A percentile compares a stretch with the other conserved stretches of the same genome.
phyloP scores from a whole-genome alignment of 2,329 filamentous ascomycete species.

The Allantophomopsis cytisporea region DNA sequence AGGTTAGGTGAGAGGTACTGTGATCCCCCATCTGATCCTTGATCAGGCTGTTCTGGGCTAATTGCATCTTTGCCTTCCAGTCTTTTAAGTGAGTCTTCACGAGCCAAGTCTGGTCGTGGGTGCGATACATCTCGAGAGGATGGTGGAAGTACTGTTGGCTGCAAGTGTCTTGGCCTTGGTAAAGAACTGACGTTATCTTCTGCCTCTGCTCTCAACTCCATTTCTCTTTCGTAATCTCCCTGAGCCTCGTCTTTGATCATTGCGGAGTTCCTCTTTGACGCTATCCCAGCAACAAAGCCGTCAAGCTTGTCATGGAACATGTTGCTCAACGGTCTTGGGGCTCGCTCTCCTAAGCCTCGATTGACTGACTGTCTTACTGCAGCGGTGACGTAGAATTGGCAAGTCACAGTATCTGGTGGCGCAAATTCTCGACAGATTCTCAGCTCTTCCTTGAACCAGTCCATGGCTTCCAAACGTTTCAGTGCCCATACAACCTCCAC shows the following conservation, averaged over 20 bases:
- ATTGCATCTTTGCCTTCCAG: slow-evolving; percentile 28
- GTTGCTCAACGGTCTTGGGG: slow-evolving; percentile 54
- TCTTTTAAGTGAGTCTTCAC: slow-evolving; percentile 32
- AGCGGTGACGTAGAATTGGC: slow-evolving; percentile 88
- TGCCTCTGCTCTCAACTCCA: slow-evolving; percentile 66
- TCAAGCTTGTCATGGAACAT: slow-evolving; percentile 78
- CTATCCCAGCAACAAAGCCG: slow-evolving; percentile 75
- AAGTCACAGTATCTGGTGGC: slow-evolving; percentile 77
- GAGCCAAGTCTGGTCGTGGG: slow-evolving; percentile 4
- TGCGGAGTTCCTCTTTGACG: slow-evolving; percentile 74
- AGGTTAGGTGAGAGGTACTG: slow-evolving; percentile 13
- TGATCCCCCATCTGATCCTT: no score
- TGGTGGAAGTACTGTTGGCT: slow-evolving; percentile 29
- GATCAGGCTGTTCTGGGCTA: slow-evolving; percentile 22
- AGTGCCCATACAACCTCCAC: slow-evolving; percentile 91
- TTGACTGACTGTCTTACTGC: slow-evolving; percentile 33
- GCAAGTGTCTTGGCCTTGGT: slow-evolving; percentile 52
- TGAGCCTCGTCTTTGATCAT: slow-evolving; percentile 71
- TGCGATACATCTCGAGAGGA: not conserved
- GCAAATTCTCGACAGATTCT: slow-evolving; percentile 83
- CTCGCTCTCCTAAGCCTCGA: slow-evolving; percentile 24
- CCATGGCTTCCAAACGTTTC: slow-evolving; percentile 83
- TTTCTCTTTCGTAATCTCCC: slow-evolving; percentile 66
- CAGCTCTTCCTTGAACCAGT: slow-evolving; percentile 94
- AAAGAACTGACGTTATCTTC: slow-evolving; percentile 77